Conservation (phyloP, 257 asterid genomes). For the Solanum sejunctum region DNA sequence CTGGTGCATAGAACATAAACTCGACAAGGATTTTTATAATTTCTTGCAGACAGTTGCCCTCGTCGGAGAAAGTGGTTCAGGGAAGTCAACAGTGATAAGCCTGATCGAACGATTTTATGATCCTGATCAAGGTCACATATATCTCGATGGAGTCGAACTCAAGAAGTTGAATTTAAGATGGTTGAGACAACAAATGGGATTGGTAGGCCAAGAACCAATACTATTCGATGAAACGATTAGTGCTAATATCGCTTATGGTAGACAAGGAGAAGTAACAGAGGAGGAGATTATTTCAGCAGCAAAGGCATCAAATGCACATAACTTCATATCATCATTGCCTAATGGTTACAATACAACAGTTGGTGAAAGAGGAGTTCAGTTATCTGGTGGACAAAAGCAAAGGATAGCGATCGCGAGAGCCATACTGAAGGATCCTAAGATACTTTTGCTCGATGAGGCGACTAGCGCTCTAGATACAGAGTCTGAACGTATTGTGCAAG, state of each 20-base stretch:
- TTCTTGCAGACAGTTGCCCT: conserved; percentile 20
- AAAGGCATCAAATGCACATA: conserved; percentile 15
- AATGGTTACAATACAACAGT: conserved; percentile 32
- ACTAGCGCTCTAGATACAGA: conserved; percentile 44
- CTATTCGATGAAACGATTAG: conserved; percentile 12
- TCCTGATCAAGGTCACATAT: conserved; percentile 4
- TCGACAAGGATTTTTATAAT: not conserved
- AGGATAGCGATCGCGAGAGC: conserved; percentile 38
- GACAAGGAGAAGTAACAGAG: conserved; percentile 1
- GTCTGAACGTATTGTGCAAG: conserved; percentile 34
- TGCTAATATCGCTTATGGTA: conserved; percentile 10
- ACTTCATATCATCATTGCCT: conserved; percentile 12
- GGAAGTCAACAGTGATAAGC: conserved; percentile 27
- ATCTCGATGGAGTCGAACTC: conserved; percentile 9
- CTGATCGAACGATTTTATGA: conserved; percentile 12
- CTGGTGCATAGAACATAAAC: not conserved
- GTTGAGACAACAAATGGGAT: conserved; percentile 18
- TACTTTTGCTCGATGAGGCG: conserved; percentile 40
- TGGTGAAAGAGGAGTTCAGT: conserved; percentile 34
- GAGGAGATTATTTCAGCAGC: conserved; percentile 7
- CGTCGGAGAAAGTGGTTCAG: conserved; percentile 35
- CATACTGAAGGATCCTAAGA: conserved; percentile 27
- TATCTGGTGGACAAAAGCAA: conserved; percentile 49
- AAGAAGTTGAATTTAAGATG: conserved; percentile 4
- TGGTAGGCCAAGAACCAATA: conserved; percentile 14